Evolutionary conservation across 768 basidiomycete genomes (phyloP).

Genomic region (Grammothele lineata): DNA sequence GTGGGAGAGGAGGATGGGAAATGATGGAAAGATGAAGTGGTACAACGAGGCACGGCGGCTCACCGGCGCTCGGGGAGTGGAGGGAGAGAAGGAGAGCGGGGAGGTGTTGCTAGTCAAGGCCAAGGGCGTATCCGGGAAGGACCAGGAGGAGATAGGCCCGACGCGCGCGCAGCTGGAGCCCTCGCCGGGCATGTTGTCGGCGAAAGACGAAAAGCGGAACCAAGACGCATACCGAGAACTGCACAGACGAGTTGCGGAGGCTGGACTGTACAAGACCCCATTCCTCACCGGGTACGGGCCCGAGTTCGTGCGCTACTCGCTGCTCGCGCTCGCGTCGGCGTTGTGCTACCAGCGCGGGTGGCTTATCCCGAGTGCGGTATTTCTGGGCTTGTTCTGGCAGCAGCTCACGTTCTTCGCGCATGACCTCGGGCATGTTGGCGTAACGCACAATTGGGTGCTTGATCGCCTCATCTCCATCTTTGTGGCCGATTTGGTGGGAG

Average conservation of each 20-base stretch:
- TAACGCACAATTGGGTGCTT: conserved; percentile 80
- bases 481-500: conserved; percentile 85
- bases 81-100: conserved; percentile 28
- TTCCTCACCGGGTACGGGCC: conserved; percentile 87
- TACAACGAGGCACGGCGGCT: conserved; percentile 51
- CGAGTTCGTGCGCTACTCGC: conserved; percentile 74
- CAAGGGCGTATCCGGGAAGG: conserved; percentile 29
- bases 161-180: conserved; percentile 45
- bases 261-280: conserved; percentile 82
- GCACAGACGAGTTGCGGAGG: conserved; percentile 66
- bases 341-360: conserved; percentile 60
- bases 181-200: conserved; percentile 50
- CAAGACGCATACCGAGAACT: conserved; percentile 78
- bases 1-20: conserved; percentile 60
- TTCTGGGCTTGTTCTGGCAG: conserved; percentile 90
- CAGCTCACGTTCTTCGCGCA: conserved; percentile 91
- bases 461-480: conserved; percentile 79
- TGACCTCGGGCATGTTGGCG: conserved; percentile 92
- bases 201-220: conserved; percentile 57
- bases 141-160: conserved; percentile 33
- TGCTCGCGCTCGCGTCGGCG: conserved; percentile 56
- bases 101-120: conserved; percentile 57
- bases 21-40: conserved; percentile 48
- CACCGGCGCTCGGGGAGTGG: conserved; percentile 22
- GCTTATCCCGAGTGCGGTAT: conserved; percentile 71